Evolutionary conservation across 148 eudicot genomes (phyloP), one percentile per base, ranked within the genome.

Genomic region (Oxyria digyna): DNA sequence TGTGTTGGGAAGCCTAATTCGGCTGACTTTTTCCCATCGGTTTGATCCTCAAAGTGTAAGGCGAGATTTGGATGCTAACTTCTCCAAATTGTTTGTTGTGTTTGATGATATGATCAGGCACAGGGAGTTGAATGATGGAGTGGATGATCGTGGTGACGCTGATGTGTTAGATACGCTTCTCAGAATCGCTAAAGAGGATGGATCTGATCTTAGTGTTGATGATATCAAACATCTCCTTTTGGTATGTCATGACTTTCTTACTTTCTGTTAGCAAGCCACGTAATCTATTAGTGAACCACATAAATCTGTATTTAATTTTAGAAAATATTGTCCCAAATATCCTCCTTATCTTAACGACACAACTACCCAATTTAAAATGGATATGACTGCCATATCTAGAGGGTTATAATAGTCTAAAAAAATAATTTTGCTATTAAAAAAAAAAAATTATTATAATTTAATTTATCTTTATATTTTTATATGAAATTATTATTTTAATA

Each of bases 101-200:
- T 70, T 71, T 42, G 67, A 71, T 62, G 38, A 15, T 15, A 57
- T 81, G 4, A 72, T 81, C 23, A 12, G 27, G 5, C 64, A 75
- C n/a, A 72, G 78, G 40, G 23, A 73, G 13, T 18, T 27, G 3
- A 20, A 32, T 42, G 62, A 27, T 35, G 13, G 11, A 43, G 71
- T 15, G 54, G 72, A n/a, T n/a, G 6, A 15, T 6, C 8, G 67
- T 27, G 79, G 67, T 68, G 70, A 75, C 8, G 27, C 20, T 29
- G 79, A 81, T 52, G 79, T 81, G 33, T 21, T 81, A 35, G 72
- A 74, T 3, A 40, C 64, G 2, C 74, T 81, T n/a, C 79, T 81
- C 6, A 13, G 49, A 4, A 74, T 78, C 10, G 27, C 23, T 37
- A 62, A 75, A 42, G 65, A 52, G 20, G 54, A 73, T 11, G 55